Evolutionary conservation across 177 flowering plant genomes (phyloP), one percentile per base, ranked within the genome.

Genomic region (Tripterygium wilfordii): DNA sequence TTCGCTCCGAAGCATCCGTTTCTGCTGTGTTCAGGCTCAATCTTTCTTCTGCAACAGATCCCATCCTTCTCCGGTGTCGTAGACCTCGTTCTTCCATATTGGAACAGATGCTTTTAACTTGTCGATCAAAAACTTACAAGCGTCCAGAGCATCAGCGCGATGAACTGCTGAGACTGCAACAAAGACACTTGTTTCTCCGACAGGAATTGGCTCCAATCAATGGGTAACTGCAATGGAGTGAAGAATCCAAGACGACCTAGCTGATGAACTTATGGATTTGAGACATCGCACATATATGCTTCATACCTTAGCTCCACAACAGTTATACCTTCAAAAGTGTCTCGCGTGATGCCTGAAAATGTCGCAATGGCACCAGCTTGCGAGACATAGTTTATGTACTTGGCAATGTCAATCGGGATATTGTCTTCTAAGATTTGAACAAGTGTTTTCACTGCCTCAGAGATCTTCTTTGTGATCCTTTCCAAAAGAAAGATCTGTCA

Each of bases 41-140:
- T 38, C 37, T 60, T 61, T 10, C 23, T 51, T 29, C 24, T 9
- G 37, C 32, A 9, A 5, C 36, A 36, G 10, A 4, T 48, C n/a
- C 55, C 57, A 31, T 19, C 45, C 78, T 67, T 92, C 98, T 31
- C 98, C 95, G 53, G 88, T 78, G 0, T 72, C 36, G 45, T 80
- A 92, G 5, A 92, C 96, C 70, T 92, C 96, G 65, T 92, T 92
- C 79, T 88, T 92, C 96, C 96, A 92, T 29, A 92, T 88, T 0
- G 96, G 98, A 31, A 92, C 98, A 3, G 86, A 72, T 7, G 96
- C 96, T 69, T 92, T 92, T 4, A 92, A 44, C 72, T 92, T 91
- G 63, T 92, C 98, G 20, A 92, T 92, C 45, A 86, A 26, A 57
- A 69, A 92, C 64, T 71, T 75, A 53, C 96, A 85, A 20, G 96